Conservation (phyloP, 208 protist genomes). For the Leishmania braziliensis region DNA sequence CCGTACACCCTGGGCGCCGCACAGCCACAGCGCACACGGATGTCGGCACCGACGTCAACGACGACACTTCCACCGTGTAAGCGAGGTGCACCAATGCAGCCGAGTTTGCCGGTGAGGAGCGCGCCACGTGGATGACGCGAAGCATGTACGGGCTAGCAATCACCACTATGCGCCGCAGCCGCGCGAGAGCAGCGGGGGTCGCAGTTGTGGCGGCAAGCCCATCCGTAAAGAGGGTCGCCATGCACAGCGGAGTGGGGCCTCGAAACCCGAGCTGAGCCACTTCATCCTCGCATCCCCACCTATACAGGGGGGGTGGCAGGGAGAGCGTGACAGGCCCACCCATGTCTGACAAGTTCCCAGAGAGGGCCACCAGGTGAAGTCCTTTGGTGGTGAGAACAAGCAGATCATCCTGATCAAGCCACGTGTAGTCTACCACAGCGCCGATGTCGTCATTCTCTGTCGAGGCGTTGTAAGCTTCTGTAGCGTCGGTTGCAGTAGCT, state of each 20-base stretch:
- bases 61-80: slow-evolving; percentile 45
- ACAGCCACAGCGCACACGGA: slow-evolving; percentile 37
- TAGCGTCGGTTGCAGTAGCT: background rate
- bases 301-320: slow-evolving; percentile 30
- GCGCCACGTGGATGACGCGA: slow-evolving; percentile 39
- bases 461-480: background rate
- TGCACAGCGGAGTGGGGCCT: slow-evolving; percentile 21
- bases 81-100: slow-evolving; percentile 28
- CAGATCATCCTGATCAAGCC: slow-evolving; percentile 61
- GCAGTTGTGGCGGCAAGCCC: slow-evolving; percentile 8
- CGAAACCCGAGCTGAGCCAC: slow-evolving; percentile 14
- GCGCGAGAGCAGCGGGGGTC: background rate
- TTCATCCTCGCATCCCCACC: slow-evolving; percentile 20
- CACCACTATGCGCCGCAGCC: slow-evolving; percentile 33
- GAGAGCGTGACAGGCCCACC: slow-evolving; percentile 20
- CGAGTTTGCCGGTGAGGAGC: background rate
- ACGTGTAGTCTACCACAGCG: slow-evolving; percentile 56
- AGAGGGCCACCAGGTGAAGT: slow-evolving; percentile 48
- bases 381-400: slow-evolving; percentile 54
- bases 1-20: background rate
- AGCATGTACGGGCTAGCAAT: slow-evolving; percentile 59
- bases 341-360: slow-evolving; percentile 45
- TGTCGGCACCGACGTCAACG: slow-evolving; percentile 42
- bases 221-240: slow-evolving; percentile 6
- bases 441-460: background rate